A percentile compares a stretch with the other conserved stretches of the same genome.
Conservation (phyloP, 805 yeast species). For the Candida parachauliodes region DNA sequence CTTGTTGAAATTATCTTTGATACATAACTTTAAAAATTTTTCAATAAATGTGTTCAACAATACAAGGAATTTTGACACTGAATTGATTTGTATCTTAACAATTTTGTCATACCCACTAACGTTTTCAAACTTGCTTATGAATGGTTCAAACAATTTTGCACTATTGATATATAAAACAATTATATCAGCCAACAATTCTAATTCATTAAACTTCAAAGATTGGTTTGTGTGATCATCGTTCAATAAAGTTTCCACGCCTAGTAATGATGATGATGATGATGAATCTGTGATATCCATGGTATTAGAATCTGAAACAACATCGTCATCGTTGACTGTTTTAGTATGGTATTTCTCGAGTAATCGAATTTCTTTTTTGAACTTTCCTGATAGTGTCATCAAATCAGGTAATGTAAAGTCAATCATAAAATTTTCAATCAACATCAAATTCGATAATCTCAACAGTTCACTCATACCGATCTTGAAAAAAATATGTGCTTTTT, state of each 20-base stretch:
- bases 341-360: slow-evolving; percentile 18
- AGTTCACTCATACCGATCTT: slow-evolving; percentile 50
- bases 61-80: slow-evolving; percentile 35
- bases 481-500: slow-evolving; percentile 27
- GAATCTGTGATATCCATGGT: slow-evolving; percentile 12
- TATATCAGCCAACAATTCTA: slow-evolving; percentile 43
- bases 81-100: slow-evolving; percentile 34
- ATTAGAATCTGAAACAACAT: slow-evolving; percentile 11
- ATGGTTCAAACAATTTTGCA: slow-evolving; percentile 51
- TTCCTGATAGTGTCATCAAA: slow-evolving; percentile 35
- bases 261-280: too few relatives aligned
- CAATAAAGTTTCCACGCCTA: neutral
- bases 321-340: slow-evolving; percentile 5
- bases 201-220: slow-evolving; percentile 21
- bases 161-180: slow-evolving; percentile 47
- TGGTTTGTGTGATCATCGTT: slow-evolving; percentile 18
- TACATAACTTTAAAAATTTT: slow-evolving; percentile 19
- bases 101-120: slow-evolving; percentile 27
- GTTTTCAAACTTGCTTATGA: slow-evolving; percentile 32
- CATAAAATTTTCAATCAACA: slow-evolving; percentile 51
- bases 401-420: slow-evolving; percentile 41
- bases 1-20: neutral
- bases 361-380: slow-evolving; percentile 41
- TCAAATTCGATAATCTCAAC: slow-evolving; percentile 44
- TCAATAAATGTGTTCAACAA: slow-evolving; percentile 31